These are phyloP conservation scores for Populus simonii DNA, from an alignment of 345 rosid species.

Conservation along the genomic window DNA sequence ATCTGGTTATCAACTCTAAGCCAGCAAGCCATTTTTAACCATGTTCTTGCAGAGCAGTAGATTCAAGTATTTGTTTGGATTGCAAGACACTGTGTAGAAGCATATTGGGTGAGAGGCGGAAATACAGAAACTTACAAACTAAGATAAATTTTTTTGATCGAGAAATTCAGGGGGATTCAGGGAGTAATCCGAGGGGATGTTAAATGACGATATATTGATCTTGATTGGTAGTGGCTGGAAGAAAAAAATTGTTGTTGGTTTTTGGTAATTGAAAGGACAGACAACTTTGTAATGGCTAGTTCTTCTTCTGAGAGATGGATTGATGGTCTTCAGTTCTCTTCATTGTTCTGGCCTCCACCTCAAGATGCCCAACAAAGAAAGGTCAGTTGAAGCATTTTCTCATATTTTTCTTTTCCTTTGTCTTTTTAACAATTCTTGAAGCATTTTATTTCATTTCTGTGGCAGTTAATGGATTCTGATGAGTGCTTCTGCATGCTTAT, in stretches of 20 bases:
- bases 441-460: not conserved
- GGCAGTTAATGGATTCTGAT: not conserved
- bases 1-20: not conserved
- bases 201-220: conserved; percentile 49
- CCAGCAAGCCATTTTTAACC: not conserved
- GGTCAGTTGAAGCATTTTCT: conserved; percentile 30
- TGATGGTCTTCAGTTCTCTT: conserved; percentile 86
- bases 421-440: not conserved
- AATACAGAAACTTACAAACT: not conserved
- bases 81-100: not conserved
- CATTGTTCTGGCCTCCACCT: conserved; percentile 84
- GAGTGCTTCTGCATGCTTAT: not conserved
- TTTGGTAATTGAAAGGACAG: not conserved
- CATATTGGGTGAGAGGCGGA: not conserved
- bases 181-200: conserved; percentile 27
- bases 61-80: not conserved
- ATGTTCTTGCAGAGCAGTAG: conserved; percentile 12
- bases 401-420: not conserved
- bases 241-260: not conserved
- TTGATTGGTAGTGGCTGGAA: conserved; percentile 38
- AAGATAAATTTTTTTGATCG: not conserved
- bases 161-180: conserved; percentile 15
- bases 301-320: conserved; percentile 87
- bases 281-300: conserved; percentile 48
- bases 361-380: conserved; percentile 70